A percentile compares a stretch with the other conserved stretches of the same genome.
phyloP scores from a whole-genome alignment of 768 basidiomycete genomes.

The Trametes elegans region DNA sequence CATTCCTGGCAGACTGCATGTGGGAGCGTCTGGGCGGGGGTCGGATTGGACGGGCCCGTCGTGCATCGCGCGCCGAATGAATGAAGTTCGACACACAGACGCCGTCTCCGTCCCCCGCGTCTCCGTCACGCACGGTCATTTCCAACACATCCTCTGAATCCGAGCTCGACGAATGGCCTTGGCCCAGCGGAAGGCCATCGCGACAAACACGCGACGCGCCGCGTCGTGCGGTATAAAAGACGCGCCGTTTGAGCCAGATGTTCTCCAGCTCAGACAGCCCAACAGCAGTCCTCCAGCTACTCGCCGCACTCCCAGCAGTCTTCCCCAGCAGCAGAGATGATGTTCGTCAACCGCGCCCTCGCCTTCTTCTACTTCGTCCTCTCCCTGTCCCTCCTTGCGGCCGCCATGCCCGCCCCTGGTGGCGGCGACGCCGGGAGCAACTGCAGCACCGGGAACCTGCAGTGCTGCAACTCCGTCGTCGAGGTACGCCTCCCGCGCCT shows the following conservation, averaged over 20 bases:
- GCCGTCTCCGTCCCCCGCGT: too few species aligned
- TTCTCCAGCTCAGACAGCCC: slow-evolving; percentile 10
- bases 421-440: neutral
- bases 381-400: slow-evolving; percentile 17
- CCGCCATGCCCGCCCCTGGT: slow-evolving; percentile 19
- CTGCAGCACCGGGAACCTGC: slow-evolving; percentile 13
- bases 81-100: neutral
- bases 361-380: slow-evolving; percentile 10
- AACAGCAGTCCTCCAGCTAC: slow-evolving; percentile 1
- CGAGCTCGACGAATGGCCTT: too few species aligned
- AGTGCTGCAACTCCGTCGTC: slow-evolving; percentile 15
- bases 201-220: neutral
- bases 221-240: slow-evolving; percentile 2
- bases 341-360: slow-evolving; percentile 15
- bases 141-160: too few species aligned
- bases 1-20: too few species aligned
- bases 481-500: neutral
- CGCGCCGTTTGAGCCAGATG: neutral
- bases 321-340: neutral
- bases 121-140: neutral
- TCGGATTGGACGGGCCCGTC: neutral
- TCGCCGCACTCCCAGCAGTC: neutral
- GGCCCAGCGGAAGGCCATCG: too few species aligned
- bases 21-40: too few species aligned
- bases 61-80: neutral